Percentiles rank a stretch among this genome's conserved stretches.
phyloP scores from a whole-genome alignment of 2,329 filamentous ascomycete genomes.

The Decorospora gaudefroyi region DNA sequence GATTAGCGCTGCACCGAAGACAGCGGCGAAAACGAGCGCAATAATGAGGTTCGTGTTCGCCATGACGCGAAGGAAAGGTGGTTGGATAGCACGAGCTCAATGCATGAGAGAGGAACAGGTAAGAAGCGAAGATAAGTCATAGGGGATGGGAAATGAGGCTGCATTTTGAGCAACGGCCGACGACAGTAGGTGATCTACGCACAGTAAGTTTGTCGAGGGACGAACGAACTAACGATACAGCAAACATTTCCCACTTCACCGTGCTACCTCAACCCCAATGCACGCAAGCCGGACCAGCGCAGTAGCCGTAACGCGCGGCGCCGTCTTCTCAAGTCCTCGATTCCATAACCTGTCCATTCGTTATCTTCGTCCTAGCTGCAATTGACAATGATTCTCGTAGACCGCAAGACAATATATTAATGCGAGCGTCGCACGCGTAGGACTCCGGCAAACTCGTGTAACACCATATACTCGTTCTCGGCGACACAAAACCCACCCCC shows the following conservation, averaged over 20 bases:
- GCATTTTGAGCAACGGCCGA: background rate
- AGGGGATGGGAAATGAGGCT: no score
- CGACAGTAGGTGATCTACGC: background rate
- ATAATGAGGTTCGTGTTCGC: conserved; percentile 19
- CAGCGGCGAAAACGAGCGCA: conserved; percentile 24
- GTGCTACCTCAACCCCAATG: background rate
- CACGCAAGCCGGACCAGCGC: background rate
- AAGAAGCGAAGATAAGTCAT: background rate
- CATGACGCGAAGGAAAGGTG: conserved; percentile 19
- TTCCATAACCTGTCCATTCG: background rate
- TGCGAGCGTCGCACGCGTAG: background rate
- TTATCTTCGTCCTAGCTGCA: background rate
- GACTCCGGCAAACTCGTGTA: background rate
- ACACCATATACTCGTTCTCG: background rate
- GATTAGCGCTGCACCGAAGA: conserved; percentile 29
- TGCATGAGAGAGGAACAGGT: background rate
- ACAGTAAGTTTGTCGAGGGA: background rate
- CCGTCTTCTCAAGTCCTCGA: background rate
- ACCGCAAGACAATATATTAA: background rate
- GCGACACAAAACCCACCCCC: no score
- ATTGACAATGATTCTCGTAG: background rate
- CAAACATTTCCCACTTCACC: background rate
- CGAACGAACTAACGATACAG: background rate
- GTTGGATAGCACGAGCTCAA: no score
- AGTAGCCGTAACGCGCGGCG: background rate